Evolutionary conservation across 2,329 filamentous ascomycete species (phyloP), one percentile per base, ranked within the genome.

Genomic region (Parastagonospora nodorum): DNA sequence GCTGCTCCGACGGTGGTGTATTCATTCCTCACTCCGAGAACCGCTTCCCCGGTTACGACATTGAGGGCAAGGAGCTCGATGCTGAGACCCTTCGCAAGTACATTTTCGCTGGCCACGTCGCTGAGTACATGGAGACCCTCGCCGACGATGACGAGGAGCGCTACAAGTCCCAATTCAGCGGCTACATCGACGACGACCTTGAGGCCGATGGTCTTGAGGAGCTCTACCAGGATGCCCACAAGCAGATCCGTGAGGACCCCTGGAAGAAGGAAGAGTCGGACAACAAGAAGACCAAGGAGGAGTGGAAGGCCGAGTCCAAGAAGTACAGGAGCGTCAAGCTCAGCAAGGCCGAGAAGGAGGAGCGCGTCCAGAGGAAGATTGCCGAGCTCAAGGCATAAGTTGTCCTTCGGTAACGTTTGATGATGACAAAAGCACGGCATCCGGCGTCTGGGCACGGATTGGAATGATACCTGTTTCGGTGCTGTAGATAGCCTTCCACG

Each of bases 51-150:
- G 94, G 94, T 74, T 99, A 83, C 88, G 94, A 99, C 78, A 90
- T 96, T 29, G 94, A 99, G 84, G 81, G 82, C 79, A 92, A 99
- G 89, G 93, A 97, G 86, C 90, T 99, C 73, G 94, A 99, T 73
- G 86, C 92, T 73, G 94, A 99, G 80, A 89, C 86, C 67, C 90
- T 99, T 77, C 92, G 93, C 86, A 96, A 92, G 85, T 99, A 99
- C 89, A 99, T 99, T 85, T 93, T 90, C 80, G 94, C 85, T 75
- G 93, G 94, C 58, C 94, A 99, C 87, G 90, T 99, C 64, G 92
- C 93, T 69, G 94, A 99, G 87, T 99, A 99, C 88, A 99, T 99
- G 94, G 94, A 99, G 88, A 94, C 89, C 53, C 90, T 99, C 64
- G 94, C 94, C 81, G 94, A 99, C 74, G 94, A 99, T 77, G 94